These are phyloP conservation scores for Cyclocybe cylindracea DNA, from an alignment of 768 basidiomycete species.

Conservation along the genomic window DNA sequence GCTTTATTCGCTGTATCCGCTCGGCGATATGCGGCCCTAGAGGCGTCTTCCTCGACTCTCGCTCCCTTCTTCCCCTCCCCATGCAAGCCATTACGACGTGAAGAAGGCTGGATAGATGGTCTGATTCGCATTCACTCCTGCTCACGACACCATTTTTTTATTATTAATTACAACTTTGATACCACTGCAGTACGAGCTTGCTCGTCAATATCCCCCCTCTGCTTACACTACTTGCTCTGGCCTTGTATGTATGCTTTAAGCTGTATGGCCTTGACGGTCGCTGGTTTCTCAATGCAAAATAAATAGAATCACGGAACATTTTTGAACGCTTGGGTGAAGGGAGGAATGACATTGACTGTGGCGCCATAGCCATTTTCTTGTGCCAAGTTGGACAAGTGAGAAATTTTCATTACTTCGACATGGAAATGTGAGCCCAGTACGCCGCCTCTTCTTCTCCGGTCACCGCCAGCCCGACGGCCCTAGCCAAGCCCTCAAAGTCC, in stretches of 20 bases:
- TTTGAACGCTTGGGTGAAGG: no score
- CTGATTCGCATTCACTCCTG: constrained; percentile 15
- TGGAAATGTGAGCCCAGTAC: constrained; percentile 39
- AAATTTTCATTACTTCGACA: constrained; percentile 13
- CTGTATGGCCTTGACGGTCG: constrained; percentile 14
- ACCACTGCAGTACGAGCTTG: constrained; percentile 23
- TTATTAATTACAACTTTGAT: constrained; percentile 18
- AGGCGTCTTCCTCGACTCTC: constrained; percentile 18
- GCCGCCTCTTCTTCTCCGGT: constrained; percentile 32
- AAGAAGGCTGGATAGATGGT: constrained; percentile 18
- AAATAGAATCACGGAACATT: constrained; percentile 7
- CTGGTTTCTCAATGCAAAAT: constrained; percentile 9
- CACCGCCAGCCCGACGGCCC: constrained; percentile 38
- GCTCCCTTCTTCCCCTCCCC: constrained; percentile 13
- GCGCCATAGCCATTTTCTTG: no score
- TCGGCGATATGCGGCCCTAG: constrained; percentile 26
- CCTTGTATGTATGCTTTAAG: constrained; percentile 29
- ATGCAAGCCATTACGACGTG: constrained; percentile 16
- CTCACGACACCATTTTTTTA: constrained; percentile 5
- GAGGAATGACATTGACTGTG: no score
- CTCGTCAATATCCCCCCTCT: constrained; percentile 16
- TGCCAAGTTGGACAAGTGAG: background rate
- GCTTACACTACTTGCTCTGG: constrained; percentile 32
- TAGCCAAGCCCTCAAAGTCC: constrained; percentile 14
- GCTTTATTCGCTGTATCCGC: constrained; percentile 9